Evolutionary conservation across 2,329 filamentous ascomycete genomes (phyloP), one percentile per base, ranked within the genome.

Genomic region (Epichloe coenophiala): DNA sequence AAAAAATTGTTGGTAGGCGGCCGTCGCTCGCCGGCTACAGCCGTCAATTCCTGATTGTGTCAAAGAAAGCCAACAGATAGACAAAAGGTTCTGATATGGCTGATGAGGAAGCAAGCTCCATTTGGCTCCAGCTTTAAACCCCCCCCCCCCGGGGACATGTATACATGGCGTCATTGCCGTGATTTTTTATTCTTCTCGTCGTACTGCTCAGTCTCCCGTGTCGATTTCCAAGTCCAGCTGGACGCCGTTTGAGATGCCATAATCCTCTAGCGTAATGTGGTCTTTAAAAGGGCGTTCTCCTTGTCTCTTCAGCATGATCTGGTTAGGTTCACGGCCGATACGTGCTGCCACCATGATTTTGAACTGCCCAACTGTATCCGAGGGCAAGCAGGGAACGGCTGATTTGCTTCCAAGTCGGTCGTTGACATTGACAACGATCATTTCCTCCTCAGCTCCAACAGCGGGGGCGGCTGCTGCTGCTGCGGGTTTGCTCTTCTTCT

Each of bases 361-460:
- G 71, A 96, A 88, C 54, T 90, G 77, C 56, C 83, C 84, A 57
- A 96, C 83, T 7, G 83, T 83, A 68, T 97, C 91, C 3, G 81
- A 85, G 1, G 87, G 83, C 51, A 95, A 73, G 64, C 90, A 96
- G 0, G 91, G 91, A 56, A 97, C 93, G 48, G 87, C 85, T 15
- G 90, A 88, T 62, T 95, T 95, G n/a, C 91, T 96, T 12, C 91
- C 91, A 37, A 97, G 72, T n/a, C 91, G 80, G 67, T 97, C 91
- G 65, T 97, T 97, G 62, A 97, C 82, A 61, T 91, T 81, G 17
- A 97, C 90, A 48, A 95, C 80, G 58, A 97, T 96, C 85, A 96
- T 94, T 51, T 88, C 84, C 62, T 94, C 85, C 5, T 73, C 66
- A 4, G 69, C 39, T 9, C 56, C 56, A 2, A 53, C 46, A 63